A percentile compares a stretch with the other conserved stretches of the same genome.
These are phyloP conservation scores for Pseudonitzschia pungens DNA, from an alignment of 108 stramenopile genomes.

Conservation along the genomic window DNA sequence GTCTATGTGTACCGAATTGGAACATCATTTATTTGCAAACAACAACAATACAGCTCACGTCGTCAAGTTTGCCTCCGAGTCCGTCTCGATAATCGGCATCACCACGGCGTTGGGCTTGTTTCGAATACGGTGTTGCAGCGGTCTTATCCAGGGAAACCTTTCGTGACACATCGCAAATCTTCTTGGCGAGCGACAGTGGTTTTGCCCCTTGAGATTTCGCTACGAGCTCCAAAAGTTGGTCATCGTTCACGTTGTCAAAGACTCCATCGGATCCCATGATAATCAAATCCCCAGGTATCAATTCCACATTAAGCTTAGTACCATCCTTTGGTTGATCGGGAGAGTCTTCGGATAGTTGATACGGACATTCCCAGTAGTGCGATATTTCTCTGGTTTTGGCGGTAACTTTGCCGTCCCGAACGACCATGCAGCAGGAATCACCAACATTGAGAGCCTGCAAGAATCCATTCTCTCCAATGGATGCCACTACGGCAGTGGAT, in stretches of 20 bases:
- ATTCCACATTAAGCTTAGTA: constrained; percentile 64
- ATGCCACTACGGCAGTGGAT: constrained; percentile 79
- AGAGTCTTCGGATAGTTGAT: constrained; percentile 75
- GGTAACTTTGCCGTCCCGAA: constrained; percentile 62
- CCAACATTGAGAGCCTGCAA: constrained; percentile 78
- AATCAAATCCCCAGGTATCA: constrained; percentile 73
- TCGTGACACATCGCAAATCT: constrained; percentile 65
- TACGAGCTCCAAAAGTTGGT: constrained; percentile 43
- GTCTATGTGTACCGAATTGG: background rate
- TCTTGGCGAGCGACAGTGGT: constrained; percentile 55
- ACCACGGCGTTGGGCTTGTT: constrained; percentile 60
- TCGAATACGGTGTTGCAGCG: constrained; percentile 76
- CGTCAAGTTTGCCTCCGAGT: constrained; percentile 86
- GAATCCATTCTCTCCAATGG: constrained; percentile 72
- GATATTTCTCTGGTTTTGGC: constrained; percentile 73
- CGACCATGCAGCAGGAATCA: constrained; percentile 73
- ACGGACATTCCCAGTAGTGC: constrained; percentile 90
- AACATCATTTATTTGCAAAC: constrained; percentile 35
- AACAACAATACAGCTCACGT: constrained; percentile 83
- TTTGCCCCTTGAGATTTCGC: constrained; percentile 24
- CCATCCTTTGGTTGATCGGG: constrained; percentile 83
- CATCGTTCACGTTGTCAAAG: constrained; percentile 83
- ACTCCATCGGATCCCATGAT: constrained; percentile 83
- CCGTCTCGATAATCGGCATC: constrained; percentile 64
- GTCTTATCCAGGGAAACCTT: constrained; percentile 61